Percentiles rank a stretch among this genome's conserved stretches.
These are phyloP conservation scores for Beta macrorhiza DNA, from an alignment of 179 eudicot genomes.

Conservation along the genomic window DNA sequence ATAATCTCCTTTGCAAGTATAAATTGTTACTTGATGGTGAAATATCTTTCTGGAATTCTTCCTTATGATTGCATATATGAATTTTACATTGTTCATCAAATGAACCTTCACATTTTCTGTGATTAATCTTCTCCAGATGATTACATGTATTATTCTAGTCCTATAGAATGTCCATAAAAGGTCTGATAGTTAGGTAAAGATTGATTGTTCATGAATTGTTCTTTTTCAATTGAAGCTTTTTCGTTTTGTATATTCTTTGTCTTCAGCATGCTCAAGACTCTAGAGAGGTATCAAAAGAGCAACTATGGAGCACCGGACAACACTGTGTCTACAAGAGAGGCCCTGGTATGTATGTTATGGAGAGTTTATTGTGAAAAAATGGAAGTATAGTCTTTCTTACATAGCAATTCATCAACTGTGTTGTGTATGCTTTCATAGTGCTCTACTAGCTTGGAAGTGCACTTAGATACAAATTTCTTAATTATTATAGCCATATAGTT, in stretches of 20 bases:
- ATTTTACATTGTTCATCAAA: neutral
- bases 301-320: conserved; percentile 92
- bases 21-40: neutral
- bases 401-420: neutral
- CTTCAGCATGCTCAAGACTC: conserved; percentile 80
- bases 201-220: neutral
- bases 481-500: too few species aligned
- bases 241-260: neutral
- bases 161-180: neutral
- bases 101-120: neutral
- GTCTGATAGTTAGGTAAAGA: neutral
- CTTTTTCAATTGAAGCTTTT: neutral
- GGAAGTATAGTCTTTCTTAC: too few species aligned
- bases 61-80: neutral
- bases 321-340: conserved; percentile 71
- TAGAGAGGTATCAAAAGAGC: conserved; percentile 91
- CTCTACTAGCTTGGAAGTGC: too few species aligned
- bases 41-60: neutral
- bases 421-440: too few species aligned
- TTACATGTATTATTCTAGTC: neutral
- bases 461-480: too few species aligned
- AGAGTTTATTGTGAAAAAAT: neutral
- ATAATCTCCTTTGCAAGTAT: neutral
- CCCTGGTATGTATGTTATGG: conserved; percentile 52
- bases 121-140: neutral